Evolutionary conservation across 306 rosid genomes (phyloP).

Genomic region (Gleditsia sinensis): DNA sequence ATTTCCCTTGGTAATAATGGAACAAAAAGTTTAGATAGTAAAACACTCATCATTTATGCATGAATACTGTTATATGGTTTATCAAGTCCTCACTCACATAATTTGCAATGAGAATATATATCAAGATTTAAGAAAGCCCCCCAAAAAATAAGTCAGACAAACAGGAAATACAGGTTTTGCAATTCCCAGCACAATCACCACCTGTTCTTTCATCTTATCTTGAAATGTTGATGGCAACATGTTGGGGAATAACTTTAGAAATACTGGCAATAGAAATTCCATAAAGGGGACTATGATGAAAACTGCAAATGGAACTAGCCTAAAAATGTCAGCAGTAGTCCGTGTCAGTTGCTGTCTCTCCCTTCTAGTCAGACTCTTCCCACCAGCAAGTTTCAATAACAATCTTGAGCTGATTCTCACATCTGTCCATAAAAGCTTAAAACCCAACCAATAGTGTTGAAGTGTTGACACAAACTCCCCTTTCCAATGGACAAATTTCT

Average conservation of each 20-base stretch:
- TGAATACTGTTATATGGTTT: background rate
- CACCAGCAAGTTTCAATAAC: conserved; percentile 85
- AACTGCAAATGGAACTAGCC: conserved; percentile 92
- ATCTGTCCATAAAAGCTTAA: conserved; percentile 80
- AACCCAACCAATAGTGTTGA: conserved; percentile 95
- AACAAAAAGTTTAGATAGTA: conserved; percentile 9
- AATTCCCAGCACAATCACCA: conserved; percentile 26
- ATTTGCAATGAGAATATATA: conserved; percentile 2
- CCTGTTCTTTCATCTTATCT: conserved; percentile 97
- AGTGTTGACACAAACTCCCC: conserved; percentile 68
- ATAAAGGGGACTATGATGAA: conserved; percentile 88
- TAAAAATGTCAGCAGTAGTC: conserved; percentile 87
- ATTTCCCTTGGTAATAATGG: conserved; percentile 17
- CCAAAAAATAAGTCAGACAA: conserved; percentile 7
- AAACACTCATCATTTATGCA: conserved; percentile 4
- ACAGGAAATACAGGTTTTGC: background rate
- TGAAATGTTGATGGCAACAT: conserved; percentile 96
- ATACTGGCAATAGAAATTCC: conserved; percentile 88
- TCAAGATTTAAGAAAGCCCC: conserved; percentile 1
- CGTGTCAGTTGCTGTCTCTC: conserved; percentile 91
- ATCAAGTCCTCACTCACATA: conserved; percentile 24
- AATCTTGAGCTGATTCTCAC: conserved; percentile 82
- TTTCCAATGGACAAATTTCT: conserved; percentile 81
- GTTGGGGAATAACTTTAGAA: conserved; percentile 88
- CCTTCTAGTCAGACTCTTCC: conserved; percentile 91